Base-by-base conservation (phyloP, 192 early-diverging fungal species). In the Podochytrium sp. region DNA sequence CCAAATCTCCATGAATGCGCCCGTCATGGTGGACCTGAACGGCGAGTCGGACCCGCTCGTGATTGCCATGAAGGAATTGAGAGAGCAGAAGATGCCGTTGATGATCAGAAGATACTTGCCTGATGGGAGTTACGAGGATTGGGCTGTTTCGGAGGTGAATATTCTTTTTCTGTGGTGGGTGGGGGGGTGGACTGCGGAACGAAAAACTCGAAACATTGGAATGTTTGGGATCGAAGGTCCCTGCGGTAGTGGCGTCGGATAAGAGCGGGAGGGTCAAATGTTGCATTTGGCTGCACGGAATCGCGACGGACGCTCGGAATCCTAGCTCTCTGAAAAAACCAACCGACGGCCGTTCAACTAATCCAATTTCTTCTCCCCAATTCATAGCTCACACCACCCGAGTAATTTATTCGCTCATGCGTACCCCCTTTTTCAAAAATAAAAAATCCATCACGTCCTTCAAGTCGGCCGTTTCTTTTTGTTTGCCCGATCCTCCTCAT, bases 1-100 rank as follows among this genome's bases (percentile, higher is more conserved):
- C 74, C 96, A 99, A 79, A 95, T 99, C 73, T 93, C 91, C 83
- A 95, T 99, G 91, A 99, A 96, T 80, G 97, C 97, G n/a, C 97
- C 96, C 27, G 92, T 96, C n/a, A 90, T 96, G 85, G 93, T 97
- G 20, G 94, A 97, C 76, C 81, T 96, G 37, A 92, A 92, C 55
- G 95, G 95, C 51, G 96, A 98, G 80, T 89, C 92, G 7, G 97
- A 99, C 81, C 92, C 97, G 37, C 86, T 97, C 18, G 87, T 87
- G 64, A 99, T 99, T 84, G 96, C 97, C 1, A 91, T 94, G 83
- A 94, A 94, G 81, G 97, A 99, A 76, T 85, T 99, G 65, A 83
- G 94, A 67, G 93, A 92, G 76, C 89, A 91, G 79, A 98, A 93
- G 82, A 93, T 98, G 70, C 95, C 96, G 37, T 88, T 98, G 65